Percentiles rank a stretch among this genome's conserved stretches.
phyloP scores from a whole-genome alignment of 768 basidiomycete genomes.

The Phaffia australis region DNA sequence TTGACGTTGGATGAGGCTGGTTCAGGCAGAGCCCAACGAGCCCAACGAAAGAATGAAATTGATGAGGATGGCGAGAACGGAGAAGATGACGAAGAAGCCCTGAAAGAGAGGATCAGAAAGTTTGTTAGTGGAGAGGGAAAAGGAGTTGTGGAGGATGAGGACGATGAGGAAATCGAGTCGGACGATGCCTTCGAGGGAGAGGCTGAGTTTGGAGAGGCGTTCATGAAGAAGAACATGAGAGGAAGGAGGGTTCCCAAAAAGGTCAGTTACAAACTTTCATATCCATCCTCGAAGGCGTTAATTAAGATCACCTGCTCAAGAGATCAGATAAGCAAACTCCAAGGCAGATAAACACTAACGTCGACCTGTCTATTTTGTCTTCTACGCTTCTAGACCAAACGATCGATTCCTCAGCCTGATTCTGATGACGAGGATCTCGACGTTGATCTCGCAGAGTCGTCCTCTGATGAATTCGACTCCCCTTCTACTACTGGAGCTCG shows the following conservation, averaged over 20 bases:
- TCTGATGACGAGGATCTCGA: conserved; percentile 21
- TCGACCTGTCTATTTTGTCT: not conserved
- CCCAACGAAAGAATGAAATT: conserved; percentile 31
- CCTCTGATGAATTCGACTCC: conserved; percentile 26
- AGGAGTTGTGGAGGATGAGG: conserved; percentile 31
- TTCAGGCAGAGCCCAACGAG: conserved; percentile 10
- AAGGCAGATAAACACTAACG: not conserved
- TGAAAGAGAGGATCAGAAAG: conserved; percentile 35
- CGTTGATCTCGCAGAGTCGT: conserved; percentile 24
- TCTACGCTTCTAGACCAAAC: conserved; percentile 9
- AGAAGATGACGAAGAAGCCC: conserved; percentile 38
- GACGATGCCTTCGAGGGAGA: conserved; percentile 40
- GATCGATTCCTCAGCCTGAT: not conserved
- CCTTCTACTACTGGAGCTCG: conserved; percentile 25
- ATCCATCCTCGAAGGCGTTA: conserved; percentile 12
- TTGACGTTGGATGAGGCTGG: conserved; percentile 28
- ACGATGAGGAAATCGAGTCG: conserved; percentile 38
- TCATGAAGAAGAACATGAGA: conserved; percentile 29
- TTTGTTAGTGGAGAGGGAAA: conserved; percentile 36
- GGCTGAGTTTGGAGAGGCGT: conserved; percentile 37
- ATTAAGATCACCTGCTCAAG: not conserved
- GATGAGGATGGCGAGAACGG: conserved; percentile 36
- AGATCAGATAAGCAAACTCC: not conserved
- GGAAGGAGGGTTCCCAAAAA: conserved; percentile 28
- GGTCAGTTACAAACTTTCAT: conserved; percentile 13